Conservation (phyloP, 2,329 filamentous ascomycete genomes). For the Eutypella sp. region DNA sequence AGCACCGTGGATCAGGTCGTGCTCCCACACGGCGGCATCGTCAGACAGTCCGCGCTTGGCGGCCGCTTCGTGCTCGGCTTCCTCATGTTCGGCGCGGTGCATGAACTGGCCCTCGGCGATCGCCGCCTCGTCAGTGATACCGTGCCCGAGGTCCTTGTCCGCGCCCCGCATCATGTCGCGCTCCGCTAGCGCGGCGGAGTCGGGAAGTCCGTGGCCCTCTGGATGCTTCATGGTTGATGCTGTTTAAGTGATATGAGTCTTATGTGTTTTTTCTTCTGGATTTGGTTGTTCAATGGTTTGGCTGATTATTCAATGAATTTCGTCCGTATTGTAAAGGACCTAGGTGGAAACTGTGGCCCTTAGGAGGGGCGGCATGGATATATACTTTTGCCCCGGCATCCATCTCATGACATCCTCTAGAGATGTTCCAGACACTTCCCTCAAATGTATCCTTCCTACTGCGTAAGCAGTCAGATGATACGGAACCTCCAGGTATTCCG, state of each 20-base stretch:
- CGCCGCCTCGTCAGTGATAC: conserved; percentile 21
- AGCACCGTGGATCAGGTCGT: conserved; percentile 23
- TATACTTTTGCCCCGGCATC: background rate
- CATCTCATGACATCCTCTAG: background rate
- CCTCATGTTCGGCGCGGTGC: conserved; percentile 27
- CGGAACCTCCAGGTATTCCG: background rate
- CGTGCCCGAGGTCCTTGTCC: conserved; percentile 12
- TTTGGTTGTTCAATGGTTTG: too few species aligned
- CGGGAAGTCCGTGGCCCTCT: background rate
- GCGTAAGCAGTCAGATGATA: background rate
- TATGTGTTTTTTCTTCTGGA: too few species aligned
- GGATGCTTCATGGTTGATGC: background rate
- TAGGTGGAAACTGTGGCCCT: background rate
- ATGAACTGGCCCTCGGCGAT: conserved; percentile 23
- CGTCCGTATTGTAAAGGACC: too few species aligned
- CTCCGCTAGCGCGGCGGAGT: background rate
- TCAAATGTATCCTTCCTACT: background rate
- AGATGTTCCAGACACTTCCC: background rate
- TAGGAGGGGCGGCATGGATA: background rate
- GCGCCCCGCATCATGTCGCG: background rate
- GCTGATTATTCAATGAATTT: too few species aligned
- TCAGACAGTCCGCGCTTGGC: conserved; percentile 22
- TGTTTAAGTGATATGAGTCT: too few species aligned
- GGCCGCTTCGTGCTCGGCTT: conserved; percentile 25
- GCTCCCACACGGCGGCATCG: conserved; percentile 22